Evolutionary conservation across 2,329 filamentous ascomycete genomes (phyloP), one percentile per base, ranked within the genome.

Genomic region (Trichoderma lentiforme): DNA sequence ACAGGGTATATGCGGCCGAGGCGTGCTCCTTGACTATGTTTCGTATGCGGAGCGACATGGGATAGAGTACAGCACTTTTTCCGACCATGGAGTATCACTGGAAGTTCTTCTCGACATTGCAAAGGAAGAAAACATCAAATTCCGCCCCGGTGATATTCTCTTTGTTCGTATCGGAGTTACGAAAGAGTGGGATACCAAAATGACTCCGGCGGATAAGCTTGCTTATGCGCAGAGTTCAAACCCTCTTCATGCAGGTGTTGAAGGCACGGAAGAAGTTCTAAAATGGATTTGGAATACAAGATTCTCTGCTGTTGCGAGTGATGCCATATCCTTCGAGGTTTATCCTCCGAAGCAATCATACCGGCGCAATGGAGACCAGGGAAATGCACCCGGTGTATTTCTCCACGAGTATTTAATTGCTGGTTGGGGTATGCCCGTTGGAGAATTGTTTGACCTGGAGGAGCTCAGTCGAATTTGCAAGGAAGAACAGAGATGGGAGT

Each of bases 261-360:
- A 67, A 9, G 47, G 64, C 24, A 67, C 64, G n/a, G 64, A 67
- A 51, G 47, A 67, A 3, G 30, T 67, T n/a, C 43, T 67, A 30
- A 24, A 28, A 57, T 67, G 64, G 64, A 56, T 67, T 32, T 67
- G 47, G 64, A 36, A 67, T 28, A 51, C 47, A 32, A 47, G 7
- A n/a, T 67, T 67, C 51, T 30, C 64, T 58, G 43, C 47, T 15
- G 64, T 67, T n/a, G 64, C 64, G n/a, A 57, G 64, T 14, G 64
- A 67, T 39, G 64, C 64, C 3, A 30, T 67, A 1, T 67, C 64
- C 7, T 56, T 56, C 9, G 47, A 67, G 28, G 64, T 67, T 56
- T 67, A 67, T 67, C 64, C 47, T 14, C 64, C 64, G 24, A 58
- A 58, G n/a, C 18, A 51, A 21, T 51, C 43, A 51, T 51, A 51